Evolutionary conservation across 164 flowering plant genomes (phyloP).

Genomic region (Macadamia tetraphylla): DNA sequence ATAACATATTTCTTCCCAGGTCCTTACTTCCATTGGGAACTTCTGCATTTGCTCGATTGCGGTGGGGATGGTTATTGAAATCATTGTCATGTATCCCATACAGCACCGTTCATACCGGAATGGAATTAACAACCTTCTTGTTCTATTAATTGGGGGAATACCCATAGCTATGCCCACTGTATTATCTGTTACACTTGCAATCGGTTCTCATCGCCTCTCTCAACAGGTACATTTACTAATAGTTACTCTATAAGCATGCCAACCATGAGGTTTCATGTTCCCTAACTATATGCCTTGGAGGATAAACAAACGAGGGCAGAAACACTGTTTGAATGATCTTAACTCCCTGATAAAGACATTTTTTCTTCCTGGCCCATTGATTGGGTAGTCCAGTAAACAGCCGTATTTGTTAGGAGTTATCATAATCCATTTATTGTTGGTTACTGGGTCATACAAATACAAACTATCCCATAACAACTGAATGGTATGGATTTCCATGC

Average conservation of each 20-base stretch:
- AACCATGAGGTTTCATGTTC: neutral
- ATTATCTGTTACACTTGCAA: constrained; percentile 82
- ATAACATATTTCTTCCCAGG: constrained; percentile 36
- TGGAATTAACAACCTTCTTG: constrained; percentile 85
- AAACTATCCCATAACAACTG: neutral
- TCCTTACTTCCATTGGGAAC: constrained; percentile 83
- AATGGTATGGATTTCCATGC: neutral
- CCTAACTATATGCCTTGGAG: neutral
- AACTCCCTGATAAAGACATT: neutral
- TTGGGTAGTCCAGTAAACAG: neutral
- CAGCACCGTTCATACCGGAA: constrained; percentile 65
- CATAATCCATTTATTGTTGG: neutral
- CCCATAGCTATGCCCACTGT: constrained; percentile 95
- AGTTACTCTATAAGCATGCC: neutral
- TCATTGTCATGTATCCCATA: constrained; percentile 79
- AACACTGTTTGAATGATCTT: neutral
- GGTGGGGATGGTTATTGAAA: constrained; percentile 74
- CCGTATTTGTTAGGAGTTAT: neutral
- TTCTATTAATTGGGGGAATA: constrained; percentile 82
- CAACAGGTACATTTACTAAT: constrained; percentile 50
- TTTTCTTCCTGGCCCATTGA: neutral
- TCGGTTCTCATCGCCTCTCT: constrained; percentile 86
- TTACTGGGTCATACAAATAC: neutral
- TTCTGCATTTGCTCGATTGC: constrained; percentile 93
- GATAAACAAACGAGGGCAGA: neutral